phyloP scores from a whole-genome alignment of 129 eudicot species.

The Flaveria brownii region DNA sequence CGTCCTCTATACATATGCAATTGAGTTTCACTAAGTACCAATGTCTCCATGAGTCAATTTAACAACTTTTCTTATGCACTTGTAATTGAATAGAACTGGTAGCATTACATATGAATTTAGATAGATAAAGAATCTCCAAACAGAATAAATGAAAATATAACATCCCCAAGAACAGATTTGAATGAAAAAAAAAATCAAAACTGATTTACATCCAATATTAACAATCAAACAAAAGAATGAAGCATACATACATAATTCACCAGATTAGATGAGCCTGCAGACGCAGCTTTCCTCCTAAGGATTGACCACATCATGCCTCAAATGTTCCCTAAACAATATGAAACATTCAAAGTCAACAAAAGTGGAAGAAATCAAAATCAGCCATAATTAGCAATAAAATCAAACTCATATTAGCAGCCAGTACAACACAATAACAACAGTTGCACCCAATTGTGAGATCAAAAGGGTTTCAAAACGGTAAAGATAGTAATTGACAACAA shows the following conservation, averaged over 20 bases:
- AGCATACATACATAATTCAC: constrained; percentile 24
- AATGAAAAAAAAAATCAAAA: not conserved
- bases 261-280: constrained; percentile 35
- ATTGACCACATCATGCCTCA: constrained; percentile 30
- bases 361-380: not conserved
- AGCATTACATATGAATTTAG: not conserved
- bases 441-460: constrained; percentile 11
- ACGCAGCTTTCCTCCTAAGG: constrained; percentile 43
- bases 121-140: not conserved
- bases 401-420: not conserved
- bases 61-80: not conserved
- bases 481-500: not conserved
- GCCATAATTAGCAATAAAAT: not conserved
- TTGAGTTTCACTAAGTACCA: not conserved
- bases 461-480: not conserved
- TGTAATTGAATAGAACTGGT: not conserved
- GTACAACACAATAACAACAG: not conserved
- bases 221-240: not conserved
- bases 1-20: not conserved
- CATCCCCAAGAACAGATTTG: not conserved
- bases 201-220: not conserved
- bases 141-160: not conserved
- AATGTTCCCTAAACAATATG: constrained; percentile 18
- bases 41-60: not conserved
- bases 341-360: constrained; percentile 14